phyloP scores from a whole-genome alignment of 805 yeast species.

The Teunomyces kruisii region DNA sequence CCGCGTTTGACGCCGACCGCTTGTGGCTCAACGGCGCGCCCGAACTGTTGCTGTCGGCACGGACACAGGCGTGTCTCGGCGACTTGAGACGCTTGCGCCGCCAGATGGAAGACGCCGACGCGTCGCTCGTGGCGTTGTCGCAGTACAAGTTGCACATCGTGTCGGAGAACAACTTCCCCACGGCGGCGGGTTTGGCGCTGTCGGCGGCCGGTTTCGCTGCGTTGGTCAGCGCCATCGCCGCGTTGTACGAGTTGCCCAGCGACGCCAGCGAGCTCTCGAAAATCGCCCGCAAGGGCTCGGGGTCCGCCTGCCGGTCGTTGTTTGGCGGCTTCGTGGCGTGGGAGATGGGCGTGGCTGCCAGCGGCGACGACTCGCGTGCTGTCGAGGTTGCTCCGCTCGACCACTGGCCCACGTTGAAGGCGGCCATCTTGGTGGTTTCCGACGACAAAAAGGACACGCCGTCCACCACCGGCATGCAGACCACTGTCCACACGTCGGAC shows the following conservation, averaged over 20 bases:
- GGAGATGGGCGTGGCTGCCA: slow-evolving; percentile 83
- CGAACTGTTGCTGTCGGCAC: slow-evolving; percentile 64
- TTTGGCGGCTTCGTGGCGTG: slow-evolving; percentile 99
- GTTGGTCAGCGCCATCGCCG: slow-evolving; percentile 83
- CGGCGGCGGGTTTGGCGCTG: slow-evolving; percentile 98
- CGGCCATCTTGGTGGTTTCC: slow-evolving; percentile 87
- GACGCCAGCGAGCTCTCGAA: slow-evolving; percentile 81
- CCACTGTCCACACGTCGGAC: slow-evolving; percentile 86
- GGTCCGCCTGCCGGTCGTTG: slow-evolving; percentile 95
- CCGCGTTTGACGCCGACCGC: slow-evolving; percentile 56
- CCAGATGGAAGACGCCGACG: slow-evolving; percentile 56
- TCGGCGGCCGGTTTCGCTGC: slow-evolving; percentile 99
- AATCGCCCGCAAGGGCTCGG: slow-evolving; percentile 97
- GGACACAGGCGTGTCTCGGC: slow-evolving; percentile 70
- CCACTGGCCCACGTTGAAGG: slow-evolving; percentile 92
- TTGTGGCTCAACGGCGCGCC: slow-evolving; percentile 84
- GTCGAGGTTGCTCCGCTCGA: slow-evolving; percentile 80
- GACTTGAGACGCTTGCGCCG: slow-evolving; percentile 72
- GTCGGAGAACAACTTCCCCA: slow-evolving; percentile 95
- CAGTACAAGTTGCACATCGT: slow-evolving; percentile 73
- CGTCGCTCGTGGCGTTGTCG: slow-evolving; percentile 59
- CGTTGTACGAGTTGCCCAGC: slow-evolving; percentile 81
- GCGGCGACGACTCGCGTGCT: slow-evolving; percentile 94
- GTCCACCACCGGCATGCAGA: slow-evolving; percentile 95
- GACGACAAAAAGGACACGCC: slow-evolving; percentile 94